Evolutionary conservation across 257 asterid species (phyloP).

Genomic region (Solanum chmielewskii): DNA sequence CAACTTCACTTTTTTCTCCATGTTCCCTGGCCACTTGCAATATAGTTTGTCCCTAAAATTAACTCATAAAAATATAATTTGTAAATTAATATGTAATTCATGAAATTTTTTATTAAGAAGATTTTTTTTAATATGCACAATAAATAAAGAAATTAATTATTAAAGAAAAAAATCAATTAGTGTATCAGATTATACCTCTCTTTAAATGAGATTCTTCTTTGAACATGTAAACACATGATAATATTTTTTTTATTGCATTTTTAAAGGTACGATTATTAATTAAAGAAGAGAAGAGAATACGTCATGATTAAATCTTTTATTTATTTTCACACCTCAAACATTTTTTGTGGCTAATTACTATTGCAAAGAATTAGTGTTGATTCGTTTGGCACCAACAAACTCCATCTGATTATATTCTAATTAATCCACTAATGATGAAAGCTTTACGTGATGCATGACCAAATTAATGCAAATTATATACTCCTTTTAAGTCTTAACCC

Average conservation of each 20-base stretch:
- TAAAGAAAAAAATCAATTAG: too few relatives aligned
- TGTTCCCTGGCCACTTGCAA: constrained; percentile 32
- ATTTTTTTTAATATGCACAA: not conserved
- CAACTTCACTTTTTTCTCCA: constrained; percentile 3
- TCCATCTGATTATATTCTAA: not conserved
- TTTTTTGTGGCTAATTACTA: not conserved
- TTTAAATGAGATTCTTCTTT: not conserved
- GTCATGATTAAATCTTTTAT: too few relatives aligned
- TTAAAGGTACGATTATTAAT: not conserved
- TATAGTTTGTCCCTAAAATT: not conserved
- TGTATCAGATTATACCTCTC: not conserved
- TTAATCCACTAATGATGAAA: not conserved
- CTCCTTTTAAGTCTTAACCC: not conserved
- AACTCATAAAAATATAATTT: not conserved
- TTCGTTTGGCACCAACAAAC: not conserved
- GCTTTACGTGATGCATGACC: not conserved
- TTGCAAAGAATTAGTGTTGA: not conserved
- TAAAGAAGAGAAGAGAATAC: not conserved
- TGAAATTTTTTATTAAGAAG: not conserved
- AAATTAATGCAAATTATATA: not conserved
- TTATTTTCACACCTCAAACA: not conserved
- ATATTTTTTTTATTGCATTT: not conserved
- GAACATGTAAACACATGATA: not conserved
- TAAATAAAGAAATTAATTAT: not conserved
- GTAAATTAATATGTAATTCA: accelerated